phyloP scores from a whole-genome alignment of 1,284 basidiomycete species.

The Ceratobasidium sp. region DNA sequence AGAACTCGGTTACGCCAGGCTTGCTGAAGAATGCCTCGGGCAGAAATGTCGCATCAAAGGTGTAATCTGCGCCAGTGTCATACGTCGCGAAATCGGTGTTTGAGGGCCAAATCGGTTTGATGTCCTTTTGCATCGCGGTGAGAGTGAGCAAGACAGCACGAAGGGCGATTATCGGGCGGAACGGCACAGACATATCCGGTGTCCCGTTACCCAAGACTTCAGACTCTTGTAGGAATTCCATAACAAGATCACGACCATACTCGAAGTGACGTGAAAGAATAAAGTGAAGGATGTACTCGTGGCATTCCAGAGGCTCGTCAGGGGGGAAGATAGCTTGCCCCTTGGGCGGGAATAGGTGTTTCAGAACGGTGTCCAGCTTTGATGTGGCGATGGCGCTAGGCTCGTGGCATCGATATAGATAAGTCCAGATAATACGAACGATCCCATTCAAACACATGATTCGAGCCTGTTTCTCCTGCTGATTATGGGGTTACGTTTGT shows the following conservation, averaged over 20 bases:
- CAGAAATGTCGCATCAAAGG: conserved; percentile 65
- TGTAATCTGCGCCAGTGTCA: conserved; percentile 64
- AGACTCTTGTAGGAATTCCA: conserved; percentile 78
- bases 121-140: conserved; percentile 73
- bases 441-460: conserved; percentile 81
- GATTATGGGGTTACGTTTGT: neutral
- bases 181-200: conserved; percentile 63
- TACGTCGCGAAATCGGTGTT: conserved; percentile 70
- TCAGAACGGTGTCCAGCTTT: conserved; percentile 79
- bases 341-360: conserved; percentile 80
- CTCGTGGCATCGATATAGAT: conserved; percentile 91
- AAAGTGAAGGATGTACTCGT: conserved; percentile 83
- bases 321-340: conserved; percentile 67
- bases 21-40: conserved; percentile 64
- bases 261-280: conserved; percentile 86
- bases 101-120: conserved; percentile 76
- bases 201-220: conserved; percentile 37
- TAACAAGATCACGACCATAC: conserved; percentile 80
- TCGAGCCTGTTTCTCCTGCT: conserved; percentile 79
- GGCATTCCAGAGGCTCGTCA: conserved; percentile 79
- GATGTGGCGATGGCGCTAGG: conserved; percentile 76
- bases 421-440: conserved; percentile 89
- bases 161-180: conserved; percentile 76
- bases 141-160: conserved; percentile 81
- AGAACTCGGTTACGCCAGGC: conserved; percentile 76